A percentile compares a stretch with the other conserved stretches of the same genome.
phyloP scores from a whole-genome alignment of 2,329 filamentous ascomycete genomes.

The Chaetomiaceae sp. region DNA sequence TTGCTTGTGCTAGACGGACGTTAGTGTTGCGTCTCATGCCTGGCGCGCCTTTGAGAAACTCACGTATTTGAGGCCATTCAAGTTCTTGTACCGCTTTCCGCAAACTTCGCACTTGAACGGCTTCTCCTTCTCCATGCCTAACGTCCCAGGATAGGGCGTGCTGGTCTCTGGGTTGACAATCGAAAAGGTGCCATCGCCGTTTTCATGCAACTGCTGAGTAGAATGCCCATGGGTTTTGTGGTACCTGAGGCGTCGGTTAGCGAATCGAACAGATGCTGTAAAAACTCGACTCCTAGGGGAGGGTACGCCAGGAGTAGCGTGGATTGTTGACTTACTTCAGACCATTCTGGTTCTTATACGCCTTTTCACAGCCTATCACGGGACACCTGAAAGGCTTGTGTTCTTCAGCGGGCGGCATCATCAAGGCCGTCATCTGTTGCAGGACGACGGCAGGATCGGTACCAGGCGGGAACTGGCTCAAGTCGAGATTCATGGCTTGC shows the following conservation, averaged over 20 bases:
- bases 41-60: slow-evolving; percentile 27
- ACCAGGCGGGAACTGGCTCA: slow-evolving; percentile 70
- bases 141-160: slow-evolving; percentile 86
- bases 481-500: slow-evolving; percentile 67
- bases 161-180: slow-evolving; percentile 97
- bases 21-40: background rate
- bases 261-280: background rate
- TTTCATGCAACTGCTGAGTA: slow-evolving; percentile 94
- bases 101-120: slow-evolving; percentile 96
- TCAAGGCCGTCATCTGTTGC: slow-evolving; percentile 55
- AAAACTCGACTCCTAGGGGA: background rate
- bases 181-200: slow-evolving; percentile 93
- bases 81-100: slow-evolving; percentile 97
- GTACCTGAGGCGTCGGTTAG: slow-evolving; percentile 46
- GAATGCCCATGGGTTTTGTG: slow-evolving; percentile 86
- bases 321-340: slow-evolving; percentile 65
- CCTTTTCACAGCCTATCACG: slow-evolving; percentile 97
- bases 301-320: background rate
- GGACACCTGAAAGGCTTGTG: slow-evolving; percentile 97
- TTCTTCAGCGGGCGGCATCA: slow-evolving; percentile 70
- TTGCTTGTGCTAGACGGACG: slow-evolving; percentile 58
- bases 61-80: slow-evolving; percentile 96
- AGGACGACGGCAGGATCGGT: slow-evolving; percentile 62
- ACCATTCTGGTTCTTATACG: slow-evolving; percentile 99
- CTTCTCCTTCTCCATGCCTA: slow-evolving; percentile 99